These are phyloP conservation scores for Durusdinium trenchii DNA, from an alignment of 73 alveolate genomes.

Conservation along the genomic window DNA sequence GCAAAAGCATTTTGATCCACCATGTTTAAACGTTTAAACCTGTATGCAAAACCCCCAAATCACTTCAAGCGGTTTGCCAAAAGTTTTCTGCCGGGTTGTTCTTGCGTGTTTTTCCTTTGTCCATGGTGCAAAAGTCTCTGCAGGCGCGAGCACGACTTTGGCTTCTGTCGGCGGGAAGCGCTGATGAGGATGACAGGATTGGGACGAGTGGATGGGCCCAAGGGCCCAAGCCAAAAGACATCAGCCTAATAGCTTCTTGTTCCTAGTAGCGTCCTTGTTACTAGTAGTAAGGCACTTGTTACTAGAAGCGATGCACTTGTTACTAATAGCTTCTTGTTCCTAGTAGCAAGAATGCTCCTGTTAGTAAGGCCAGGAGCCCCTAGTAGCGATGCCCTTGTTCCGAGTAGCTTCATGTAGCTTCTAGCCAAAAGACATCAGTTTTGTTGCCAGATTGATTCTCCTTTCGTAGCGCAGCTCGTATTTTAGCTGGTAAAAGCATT, in stretches of 20 bases:
- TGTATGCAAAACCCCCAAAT: not conserved
- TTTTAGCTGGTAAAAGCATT: too few relatives aligned
- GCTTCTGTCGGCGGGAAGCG: constrained; percentile 60
- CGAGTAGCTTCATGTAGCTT: too few relatives aligned
- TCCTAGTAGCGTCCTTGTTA: not conserved
- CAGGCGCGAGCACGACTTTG: constrained; percentile 49
- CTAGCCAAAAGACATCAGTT: too few relatives aligned
- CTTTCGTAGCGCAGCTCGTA: too few relatives aligned
- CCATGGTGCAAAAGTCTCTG: not conserved
- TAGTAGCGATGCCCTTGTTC: too few relatives aligned
- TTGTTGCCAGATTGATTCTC: too few relatives aligned
- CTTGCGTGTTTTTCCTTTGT: too few relatives aligned
- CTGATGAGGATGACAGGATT: constrained; percentile 38
- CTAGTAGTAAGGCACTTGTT: not conserved
- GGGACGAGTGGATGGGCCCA: not conserved
- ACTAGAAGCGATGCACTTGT: not conserved
- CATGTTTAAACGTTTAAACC: not conserved
- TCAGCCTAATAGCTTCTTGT: too few relatives aligned
- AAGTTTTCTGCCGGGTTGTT: too few relatives aligned
- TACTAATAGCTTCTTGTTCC: not conserved
- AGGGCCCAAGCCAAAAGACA: not conserved
- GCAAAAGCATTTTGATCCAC: not conserved
- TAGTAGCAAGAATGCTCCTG: not conserved
- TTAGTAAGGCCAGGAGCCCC: not conserved
- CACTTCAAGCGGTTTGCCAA: too few relatives aligned